A percentile compares a stretch with the other conserved stretches of the same genome.
Evolutionary conservation across 2,329 filamentous ascomycete species (phyloP).

Genomic region (Proliferodiscus dingleyae): DNA sequence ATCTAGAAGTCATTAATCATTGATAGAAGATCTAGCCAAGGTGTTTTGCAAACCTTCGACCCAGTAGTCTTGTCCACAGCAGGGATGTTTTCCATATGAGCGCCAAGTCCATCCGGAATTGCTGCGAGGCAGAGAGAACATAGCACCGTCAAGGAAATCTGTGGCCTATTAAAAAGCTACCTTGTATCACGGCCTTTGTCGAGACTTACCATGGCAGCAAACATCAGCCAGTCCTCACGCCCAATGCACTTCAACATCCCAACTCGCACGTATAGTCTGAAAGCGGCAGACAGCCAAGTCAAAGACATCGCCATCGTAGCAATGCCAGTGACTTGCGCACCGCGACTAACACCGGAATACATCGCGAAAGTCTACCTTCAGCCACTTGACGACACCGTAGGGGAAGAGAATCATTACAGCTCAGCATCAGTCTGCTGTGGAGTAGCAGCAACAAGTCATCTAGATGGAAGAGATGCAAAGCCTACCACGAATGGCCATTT

Average conservation of each 20-base stretch:
- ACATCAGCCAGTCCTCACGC: conserved; percentile 29
- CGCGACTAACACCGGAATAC: conserved; percentile 17
- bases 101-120: conserved; percentile 25
- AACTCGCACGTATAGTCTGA: conserved; percentile 29
- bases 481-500: too few species aligned
- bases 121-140: conserved; percentile 22
- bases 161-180: neutral
- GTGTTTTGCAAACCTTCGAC: conserved; percentile 19
- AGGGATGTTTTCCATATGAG: conserved; percentile 26
- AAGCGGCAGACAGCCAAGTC: conserved; percentile 28
- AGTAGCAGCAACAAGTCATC: too few species aligned
- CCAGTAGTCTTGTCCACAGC: conserved; percentile 13
- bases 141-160: conserved; percentile 26
- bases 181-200: neutral
- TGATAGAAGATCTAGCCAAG: neutral
- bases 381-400: too few species aligned
- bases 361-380: too few species aligned
- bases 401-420: too few species aligned
- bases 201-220: conserved; percentile 23
- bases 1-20: conserved; percentile 14
- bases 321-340: conserved; percentile 28
- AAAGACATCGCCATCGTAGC: conserved; percentile 33
- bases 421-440: too few species aligned
- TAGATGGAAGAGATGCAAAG: too few species aligned
- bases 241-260: conserved; percentile 28